phyloP scores from a whole-genome alignment of 2,329 filamentous ascomycete genomes.

The Xylariaceae sp. region DNA sequence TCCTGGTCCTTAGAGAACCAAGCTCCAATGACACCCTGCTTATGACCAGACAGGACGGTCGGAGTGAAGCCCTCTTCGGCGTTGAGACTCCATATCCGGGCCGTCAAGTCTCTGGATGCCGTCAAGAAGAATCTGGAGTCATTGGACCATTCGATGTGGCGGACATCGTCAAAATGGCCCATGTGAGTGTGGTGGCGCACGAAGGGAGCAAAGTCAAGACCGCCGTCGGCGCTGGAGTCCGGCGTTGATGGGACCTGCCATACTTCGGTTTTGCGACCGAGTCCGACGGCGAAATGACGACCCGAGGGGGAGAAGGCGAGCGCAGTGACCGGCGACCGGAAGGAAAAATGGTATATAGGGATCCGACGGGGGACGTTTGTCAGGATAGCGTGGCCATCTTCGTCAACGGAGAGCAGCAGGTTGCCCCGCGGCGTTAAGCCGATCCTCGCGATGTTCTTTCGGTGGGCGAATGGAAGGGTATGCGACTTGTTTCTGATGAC shows the following conservation, averaged over 20 bases:
- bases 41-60: conserved; percentile 84
- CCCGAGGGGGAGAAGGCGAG: conserved; percentile 89
- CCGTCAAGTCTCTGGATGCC: conserved; percentile 85
- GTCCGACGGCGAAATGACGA: conserved; percentile 80
- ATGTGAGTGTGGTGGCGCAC: conserved; percentile 79
- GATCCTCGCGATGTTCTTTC: conserved; percentile 84
- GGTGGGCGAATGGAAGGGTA: conserved; percentile 84
- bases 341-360: conserved; percentile 91
- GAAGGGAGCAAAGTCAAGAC: conserved; percentile 92
- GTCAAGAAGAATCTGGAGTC: conserved; percentile 95
- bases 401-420: conserved; percentile 85
- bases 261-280: conserved; percentile 84
- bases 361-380: conserved; percentile 85
- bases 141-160: conserved; percentile 87
- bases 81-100: conserved; percentile 90
- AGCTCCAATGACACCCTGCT: conserved; percentile 85
- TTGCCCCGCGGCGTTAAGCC: conserved; percentile 88
- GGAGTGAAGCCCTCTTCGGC: conserved; percentile 82
- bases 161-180: conserved; percentile 83
- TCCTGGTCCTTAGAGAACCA: conserved; percentile 96
- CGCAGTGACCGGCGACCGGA: conserved; percentile 74
- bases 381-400: conserved; percentile 88
- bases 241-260: conserved; percentile 94
- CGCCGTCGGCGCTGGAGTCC: conserved; percentile 69
- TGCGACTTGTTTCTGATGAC: conserved; percentile 71